These are phyloP conservation scores for Plectosphaerella plurivora DNA, from an alignment of 2,329 filamentous ascomycete genomes.

Conservation along the genomic window DNA sequence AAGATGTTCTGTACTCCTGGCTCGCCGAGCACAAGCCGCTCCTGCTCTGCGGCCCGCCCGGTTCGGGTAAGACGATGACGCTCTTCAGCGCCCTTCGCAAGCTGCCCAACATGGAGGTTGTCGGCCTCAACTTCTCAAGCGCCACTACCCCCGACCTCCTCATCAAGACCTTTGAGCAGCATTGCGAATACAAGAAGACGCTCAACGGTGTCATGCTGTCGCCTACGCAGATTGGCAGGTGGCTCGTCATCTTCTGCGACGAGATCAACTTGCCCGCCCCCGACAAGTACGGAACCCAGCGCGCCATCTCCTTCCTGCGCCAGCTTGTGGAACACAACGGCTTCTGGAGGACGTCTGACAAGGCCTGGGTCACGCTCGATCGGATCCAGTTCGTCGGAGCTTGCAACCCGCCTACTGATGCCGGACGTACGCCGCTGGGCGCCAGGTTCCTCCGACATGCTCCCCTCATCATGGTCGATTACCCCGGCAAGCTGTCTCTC, in stretches of 20 bases:
- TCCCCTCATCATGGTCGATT: conserved; percentile 99
- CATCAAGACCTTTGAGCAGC: conserved; percentile 99
- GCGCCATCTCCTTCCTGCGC: conserved; percentile 93
- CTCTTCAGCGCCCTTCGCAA: conserved; percentile 96
- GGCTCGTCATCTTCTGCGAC: conserved; percentile 98
- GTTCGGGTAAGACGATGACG: conserved; percentile 99
- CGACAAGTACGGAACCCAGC: conserved; percentile 95
- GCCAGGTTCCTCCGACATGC: conserved; percentile 92
- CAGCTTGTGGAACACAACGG: conserved; percentile 98
- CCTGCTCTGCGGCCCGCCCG: conserved; percentile 91
- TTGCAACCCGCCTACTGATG: conserved; percentile 97
- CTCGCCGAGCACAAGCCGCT: conserved; percentile 97
- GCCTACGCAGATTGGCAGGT: conserved; percentile 92
- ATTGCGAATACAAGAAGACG: conserved; percentile 99
- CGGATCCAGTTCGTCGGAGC: conserved; percentile 98
- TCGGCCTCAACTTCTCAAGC: conserved; percentile 98
- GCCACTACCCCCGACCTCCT: conserved; percentile 96
- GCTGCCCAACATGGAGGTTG: conserved; percentile 97
- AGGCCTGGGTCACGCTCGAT: conserved; percentile 95
- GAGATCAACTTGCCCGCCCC: conserved; percentile 98
- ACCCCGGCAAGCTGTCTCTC: conserved; percentile 90
- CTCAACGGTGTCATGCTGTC: conserved; percentile 93
- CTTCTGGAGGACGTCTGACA: conserved; percentile 97
- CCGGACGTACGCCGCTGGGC: conserved; percentile 90
- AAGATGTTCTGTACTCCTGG: conserved; percentile 99